Base-by-base conservation (phyloP, 2,329 filamentous ascomycete species). In the Beauveria caledonica region DNA sequence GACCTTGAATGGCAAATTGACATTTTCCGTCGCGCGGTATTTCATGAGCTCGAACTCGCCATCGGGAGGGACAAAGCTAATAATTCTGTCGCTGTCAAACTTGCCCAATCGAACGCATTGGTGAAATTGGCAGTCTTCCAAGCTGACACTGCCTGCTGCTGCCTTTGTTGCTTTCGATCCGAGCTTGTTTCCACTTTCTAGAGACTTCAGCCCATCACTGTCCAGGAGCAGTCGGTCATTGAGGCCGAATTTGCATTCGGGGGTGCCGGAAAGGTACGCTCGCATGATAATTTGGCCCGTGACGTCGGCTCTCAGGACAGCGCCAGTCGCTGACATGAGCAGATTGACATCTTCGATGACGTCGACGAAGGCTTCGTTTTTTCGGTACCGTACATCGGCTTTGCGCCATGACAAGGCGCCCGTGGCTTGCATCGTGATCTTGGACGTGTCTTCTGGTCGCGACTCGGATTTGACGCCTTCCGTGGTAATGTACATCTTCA, bases 401-500 rank as follows among this genome's bases (percentile, higher is more conserved):
- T 96, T 90, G 68, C 95, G 86, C 94, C 95, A 99, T 51, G 94
- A 97, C 46, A 97, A 82, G 5, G 94, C 94, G 45, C 95, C 94
- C 0, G 94, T 99, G 13, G 94, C 95, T 78, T 99, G 94, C 92
- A 97, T 97, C 27, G 94, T 99, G 75, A 99, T 99, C 73, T 93
- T 94, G 66, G 92, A 93, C 55, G 93, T 97, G 74, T 99, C 93
- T 72, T 96, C 90, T 76, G 86, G 88, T 66, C 83, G 86, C 66
- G 86, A 80, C 73, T 92, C 92, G 36, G 92, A 95, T 76, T 97
- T 97, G 76, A 99, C 93, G 62, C 94, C 94, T 78, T 99, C 94
- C 40, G 94, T 99, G 48, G 95, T 99, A 71, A 99, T 99, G 80
- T 99, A 99, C 93, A 97, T 97, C 77, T 99, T 99, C 68, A 99